phyloP scores from a whole-genome alignment of 2,329 filamentous ascomycete species.

The Beauveria australis region DNA sequence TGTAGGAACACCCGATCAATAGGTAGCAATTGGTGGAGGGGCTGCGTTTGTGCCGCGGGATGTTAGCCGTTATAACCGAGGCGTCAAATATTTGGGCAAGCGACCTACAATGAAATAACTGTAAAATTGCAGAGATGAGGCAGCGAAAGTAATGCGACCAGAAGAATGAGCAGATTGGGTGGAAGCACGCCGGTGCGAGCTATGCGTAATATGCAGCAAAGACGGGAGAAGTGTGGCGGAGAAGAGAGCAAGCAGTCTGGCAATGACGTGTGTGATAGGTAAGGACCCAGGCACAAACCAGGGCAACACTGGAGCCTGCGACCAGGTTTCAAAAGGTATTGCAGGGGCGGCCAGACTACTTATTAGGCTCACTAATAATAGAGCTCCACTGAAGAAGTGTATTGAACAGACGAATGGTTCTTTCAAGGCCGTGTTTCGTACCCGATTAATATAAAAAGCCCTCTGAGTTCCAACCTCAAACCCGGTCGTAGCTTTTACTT shows the following conservation, averaged over 20 bases:
- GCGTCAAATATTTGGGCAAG: background rate
- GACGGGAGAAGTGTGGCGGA: background rate
- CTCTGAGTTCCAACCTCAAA: background rate
- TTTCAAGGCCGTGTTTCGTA: background rate
- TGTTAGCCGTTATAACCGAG: background rate
- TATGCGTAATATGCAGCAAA: background rate
- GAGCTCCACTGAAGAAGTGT: too few species aligned
- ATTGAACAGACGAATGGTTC: background rate
- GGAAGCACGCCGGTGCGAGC: background rate
- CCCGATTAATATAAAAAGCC: background rate
- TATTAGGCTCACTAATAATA: background rate
- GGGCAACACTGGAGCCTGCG: background rate
- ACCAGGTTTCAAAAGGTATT: background rate
- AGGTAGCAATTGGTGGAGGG: constrained; percentile 1
- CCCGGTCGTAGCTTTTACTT: background rate
- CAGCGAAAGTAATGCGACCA: background rate
- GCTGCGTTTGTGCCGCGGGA: background rate
- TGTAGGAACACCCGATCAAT: background rate
- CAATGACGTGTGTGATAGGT: constrained; percentile 7
- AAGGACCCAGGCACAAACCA: background rate
- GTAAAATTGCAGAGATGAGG: background rate
- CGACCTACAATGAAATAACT: background rate
- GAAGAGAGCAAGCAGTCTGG: constrained; percentile 3
- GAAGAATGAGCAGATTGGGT: background rate
- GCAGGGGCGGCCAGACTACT: background rate